These are phyloP conservation scores for Ottelia alismoides DNA, from an alignment of 106 monocot species.

Conservation along the genomic window DNA sequence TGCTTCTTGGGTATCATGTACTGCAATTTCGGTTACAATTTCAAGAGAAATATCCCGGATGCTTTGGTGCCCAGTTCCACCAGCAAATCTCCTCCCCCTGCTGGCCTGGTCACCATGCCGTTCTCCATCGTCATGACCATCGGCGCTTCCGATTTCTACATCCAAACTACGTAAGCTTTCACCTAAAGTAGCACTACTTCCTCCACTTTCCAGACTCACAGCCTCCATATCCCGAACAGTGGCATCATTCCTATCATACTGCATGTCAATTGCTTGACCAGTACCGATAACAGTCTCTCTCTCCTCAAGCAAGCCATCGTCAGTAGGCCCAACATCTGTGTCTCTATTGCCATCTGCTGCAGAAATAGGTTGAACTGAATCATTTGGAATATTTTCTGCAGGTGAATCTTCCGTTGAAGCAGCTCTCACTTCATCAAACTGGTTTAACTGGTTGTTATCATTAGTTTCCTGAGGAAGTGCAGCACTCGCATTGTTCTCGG, in stretches of 20 bases:
- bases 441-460: constrained; percentile 24
- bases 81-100: constrained; percentile 46
- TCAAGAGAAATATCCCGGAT: constrained; percentile 58
- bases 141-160: constrained; percentile 96
- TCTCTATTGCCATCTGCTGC: constrained; percentile 7
- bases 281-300: constrained; percentile 28
- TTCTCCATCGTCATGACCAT: constrained; percentile 93
- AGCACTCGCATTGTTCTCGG: constrained; percentile 27
- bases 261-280: constrained; percentile 79
- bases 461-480: constrained; percentile 25
- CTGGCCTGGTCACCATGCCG: too few species aligned
- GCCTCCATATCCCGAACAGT: constrained; percentile 80
- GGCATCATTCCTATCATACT: constrained; percentile 68
- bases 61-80: constrained; percentile 17
- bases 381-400: constrained; percentile 23
- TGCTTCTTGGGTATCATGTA: constrained; percentile 23
- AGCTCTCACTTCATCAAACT: constrained; percentile 30
- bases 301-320: constrained; percentile 25
- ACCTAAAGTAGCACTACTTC: constrained; percentile 88
- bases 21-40: constrained; percentile 83
- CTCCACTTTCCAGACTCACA: constrained; percentile 94
- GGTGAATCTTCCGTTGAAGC: constrained; percentile 20
- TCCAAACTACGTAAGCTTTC: constrained; percentile 93
- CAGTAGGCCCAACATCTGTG: constrained; percentile 16
- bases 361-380: constrained; percentile 20